phyloP scores from a whole-genome alignment of 805 yeast species.

The Candida easanensis region DNA sequence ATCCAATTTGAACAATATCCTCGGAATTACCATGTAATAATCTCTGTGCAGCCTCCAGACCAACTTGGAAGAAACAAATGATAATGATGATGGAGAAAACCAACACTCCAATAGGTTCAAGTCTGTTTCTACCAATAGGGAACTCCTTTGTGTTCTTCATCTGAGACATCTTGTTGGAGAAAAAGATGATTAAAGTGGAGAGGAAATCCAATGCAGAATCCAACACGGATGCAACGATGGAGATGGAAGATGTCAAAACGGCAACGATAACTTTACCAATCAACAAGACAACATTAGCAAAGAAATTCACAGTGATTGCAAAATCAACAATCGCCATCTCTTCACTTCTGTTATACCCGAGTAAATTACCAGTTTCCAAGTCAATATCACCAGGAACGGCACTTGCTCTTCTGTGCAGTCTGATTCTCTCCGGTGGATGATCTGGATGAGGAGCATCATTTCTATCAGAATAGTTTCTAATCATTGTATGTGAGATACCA shows the following conservation, averaged over 20 bases:
- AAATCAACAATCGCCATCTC: conserved; percentile 43
- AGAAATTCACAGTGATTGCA: conserved; percentile 65
- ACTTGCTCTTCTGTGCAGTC: conserved; percentile 25
- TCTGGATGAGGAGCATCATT: conserved; percentile 20
- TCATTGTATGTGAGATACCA: conserved; percentile 64
- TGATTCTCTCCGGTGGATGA: conserved; percentile 1
- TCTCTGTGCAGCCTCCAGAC: conserved; percentile 54
- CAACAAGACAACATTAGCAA: conserved; percentile 55
- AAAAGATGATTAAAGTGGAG: conserved; percentile 69
- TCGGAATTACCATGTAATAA: conserved; percentile 38
- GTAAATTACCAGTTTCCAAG: conserved; percentile 51
- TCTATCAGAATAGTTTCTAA: conserved; percentile 46
- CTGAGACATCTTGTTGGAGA: conserved; percentile 51
- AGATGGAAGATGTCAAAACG: conserved; percentile 64
- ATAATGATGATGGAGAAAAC: conserved; percentile 71
- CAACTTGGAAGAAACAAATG: conserved; percentile 69
- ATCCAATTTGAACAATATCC: conserved; percentile 45
- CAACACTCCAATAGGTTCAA: conserved; percentile 77
- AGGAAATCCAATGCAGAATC: conserved; percentile 74
- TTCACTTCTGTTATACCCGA: conserved; percentile 46
- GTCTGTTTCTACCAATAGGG: conserved; percentile 70
- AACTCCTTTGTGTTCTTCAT: conserved; percentile 46
- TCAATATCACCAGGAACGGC: conserved; percentile 62
- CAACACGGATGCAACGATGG: conserved; percentile 74
- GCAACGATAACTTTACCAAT: conserved; percentile 60